These are phyloP conservation scores for Gossypium herbaceum DNA, from an alignment of 345 rosid genomes.

Conservation along the genomic window DNA sequence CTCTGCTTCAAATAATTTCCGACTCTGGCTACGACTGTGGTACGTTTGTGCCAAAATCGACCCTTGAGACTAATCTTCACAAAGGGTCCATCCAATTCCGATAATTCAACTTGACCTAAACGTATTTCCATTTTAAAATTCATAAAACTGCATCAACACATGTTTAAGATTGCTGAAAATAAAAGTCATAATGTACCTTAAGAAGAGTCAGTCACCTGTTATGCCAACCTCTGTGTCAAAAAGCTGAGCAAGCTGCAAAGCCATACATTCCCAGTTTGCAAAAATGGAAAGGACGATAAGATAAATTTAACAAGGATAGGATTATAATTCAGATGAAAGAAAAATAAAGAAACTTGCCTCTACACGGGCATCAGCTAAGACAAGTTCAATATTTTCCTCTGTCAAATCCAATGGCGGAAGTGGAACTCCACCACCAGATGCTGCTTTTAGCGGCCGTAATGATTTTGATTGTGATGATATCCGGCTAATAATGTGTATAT, in stretches of 20 bases:
- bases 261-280: neutral
- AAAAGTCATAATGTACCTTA: constrained; percentile 1
- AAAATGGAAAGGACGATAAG: neutral
- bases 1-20: constrained; percentile 89
- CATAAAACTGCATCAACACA: neutral
- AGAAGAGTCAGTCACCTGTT: constrained; percentile 58
- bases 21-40: constrained; percentile 70
- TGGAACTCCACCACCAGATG: constrained; percentile 49
- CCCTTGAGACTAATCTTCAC: constrained; percentile 83
- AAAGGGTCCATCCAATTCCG: constrained; percentile 88
- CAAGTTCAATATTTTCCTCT: constrained; percentile 68
- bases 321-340: neutral
- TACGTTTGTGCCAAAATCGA: constrained; percentile 86
- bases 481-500: neutral
- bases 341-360: constrained; percentile 45
- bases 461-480: neutral
- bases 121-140: neutral
- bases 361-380: constrained; percentile 60
- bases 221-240: constrained; percentile 76
- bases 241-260: constrained; percentile 65
- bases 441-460: constrained; percentile 20
- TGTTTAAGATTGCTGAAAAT: neutral
- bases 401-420: constrained; percentile 77
- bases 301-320: neutral
- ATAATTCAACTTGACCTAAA: constrained; percentile 63